Evolutionary conservation across 257 asterid genomes (phyloP), one percentile per base, ranked within the genome.

Genomic region (Thymus quinquecostatus): DNA sequence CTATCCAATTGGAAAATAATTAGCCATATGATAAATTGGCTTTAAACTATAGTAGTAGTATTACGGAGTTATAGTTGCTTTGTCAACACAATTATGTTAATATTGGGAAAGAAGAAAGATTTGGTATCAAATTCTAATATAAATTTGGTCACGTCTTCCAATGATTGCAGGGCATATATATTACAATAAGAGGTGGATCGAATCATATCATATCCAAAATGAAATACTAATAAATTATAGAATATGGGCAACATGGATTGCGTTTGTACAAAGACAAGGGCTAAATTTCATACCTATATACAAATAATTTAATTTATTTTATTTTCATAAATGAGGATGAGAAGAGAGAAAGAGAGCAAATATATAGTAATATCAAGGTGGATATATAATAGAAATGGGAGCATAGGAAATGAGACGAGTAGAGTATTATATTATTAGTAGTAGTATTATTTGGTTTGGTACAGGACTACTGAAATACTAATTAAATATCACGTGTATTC

Each of bases 381-480:
- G 21, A 78, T 64, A 79, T n/a, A n/a, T n/a, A n/a, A 79, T 74
- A 69, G 74, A 64, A 74, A 64, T 8, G 12, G 55, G n/a, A 28
- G 74, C 34, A 45, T 12, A 63, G 36, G 14, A 48, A 63, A 27
- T 78, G 62, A 64, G 34, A 54, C 10, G 65, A 38, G 80, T 72
- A 72, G n/a, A n/a, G n/a, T n/a, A n/a, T n/a, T n/a, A n/a, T n/a
- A n/a, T n/a, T n/a, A n/a, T n/a, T n/a, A n/a, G n/a, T n/a, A n/a
- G n/a, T n/a, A n/a, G n/a, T n/a, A n/a, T 79, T 78, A 74, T 83
- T 69, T 83, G 83, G 75, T 75, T 66, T 71, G 93, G 80, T 80
- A 66, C 76, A n/a, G n/a, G 82, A 77, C 75, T 66, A 21, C 47
- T 44, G 74, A 80, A 48, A n/a, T n/a, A n/a, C 50, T 69, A 77